Base-by-base conservation (phyloP, 2,329 filamentous ascomycete species). In the Colletotrichum aenigma region DNA sequence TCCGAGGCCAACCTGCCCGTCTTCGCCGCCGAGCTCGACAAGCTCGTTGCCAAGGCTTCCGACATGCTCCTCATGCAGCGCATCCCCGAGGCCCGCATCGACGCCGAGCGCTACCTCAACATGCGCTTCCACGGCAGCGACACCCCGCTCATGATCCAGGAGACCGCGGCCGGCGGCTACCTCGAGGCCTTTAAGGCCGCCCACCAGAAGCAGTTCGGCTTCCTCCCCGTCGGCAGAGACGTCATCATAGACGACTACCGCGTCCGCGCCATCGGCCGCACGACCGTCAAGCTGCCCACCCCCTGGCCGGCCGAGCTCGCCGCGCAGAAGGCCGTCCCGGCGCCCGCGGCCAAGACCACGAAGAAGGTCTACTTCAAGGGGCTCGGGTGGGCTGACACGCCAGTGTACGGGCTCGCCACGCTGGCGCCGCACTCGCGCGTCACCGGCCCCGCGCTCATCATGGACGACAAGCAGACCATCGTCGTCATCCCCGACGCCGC, bases 401-500 rank as follows among this genome's bases (percentile, higher is more conserved):
- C 91, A 1, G 91, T 94, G 75, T 94, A 93, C 85, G 93, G 91
- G 80, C 87, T 94, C 1, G 91, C 93, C 78, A 88, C 93, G 74
- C 85, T 94, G 16, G 83, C 86, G 7, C 85, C 92, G 12, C 91
- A 93, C 28, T 90, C 93, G 70, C 88, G 89, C 32, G 85, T 94
- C 69, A 85, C 87, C 69, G 93, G 93, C 1, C 93, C 93, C 2
- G 93, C 92, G 1, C 92, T 94, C 77, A 88, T 94, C 67, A 92
- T 92, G 56, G 93, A 93, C 80, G 90, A 90, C 18, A 92, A 91
- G 7, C 93, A 95, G 82, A 95, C 93, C 0, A 93, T 95, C 76
- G 91, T 95, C 4, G 90, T 95, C 7, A 92, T 92, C 1, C 93
- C 93, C 2, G 88, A 88, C 28, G 90, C 93, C 4, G 38, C 69